These are phyloP conservation scores for Elaeis oleifera DNA, from an alignment of 202 grass and related monocot species.

Conservation along the genomic window DNA sequence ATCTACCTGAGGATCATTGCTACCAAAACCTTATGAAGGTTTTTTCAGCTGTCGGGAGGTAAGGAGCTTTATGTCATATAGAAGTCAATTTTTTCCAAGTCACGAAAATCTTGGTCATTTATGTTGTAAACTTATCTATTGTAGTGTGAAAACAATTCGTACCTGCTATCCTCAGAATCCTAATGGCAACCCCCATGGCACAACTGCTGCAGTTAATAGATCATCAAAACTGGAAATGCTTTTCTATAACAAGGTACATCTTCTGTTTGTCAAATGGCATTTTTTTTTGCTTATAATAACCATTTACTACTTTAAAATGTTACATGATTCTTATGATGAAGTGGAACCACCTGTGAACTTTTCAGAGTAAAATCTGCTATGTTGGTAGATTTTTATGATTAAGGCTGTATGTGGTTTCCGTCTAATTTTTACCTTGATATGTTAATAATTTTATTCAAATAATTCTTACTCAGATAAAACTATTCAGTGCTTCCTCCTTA, in stretches of 20 bases:
- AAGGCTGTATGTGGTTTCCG: too few species aligned
- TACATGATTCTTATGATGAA: too few species aligned
- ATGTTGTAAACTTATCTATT: constrained; percentile 8
- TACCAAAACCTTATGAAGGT: constrained; percentile 99
- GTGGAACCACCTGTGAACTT: too few species aligned
- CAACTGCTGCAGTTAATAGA: constrained; percentile 67
- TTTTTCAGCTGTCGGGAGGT: constrained; percentile 94
- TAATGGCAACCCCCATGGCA: constrained; percentile 33
- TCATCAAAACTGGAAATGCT: constrained; percentile 96
- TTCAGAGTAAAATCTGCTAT: too few species aligned
- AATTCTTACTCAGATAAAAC: too few species aligned
- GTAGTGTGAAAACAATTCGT: constrained; percentile 90
- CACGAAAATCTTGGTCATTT: too few species aligned
- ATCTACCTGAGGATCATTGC: constrained; percentile 97
- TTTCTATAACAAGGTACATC: constrained; percentile 89
- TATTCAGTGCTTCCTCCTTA: too few species aligned
- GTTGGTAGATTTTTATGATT: too few species aligned
- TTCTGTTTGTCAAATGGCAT: neutral
- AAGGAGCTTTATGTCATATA: constrained; percentile 4
- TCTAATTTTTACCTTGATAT: too few species aligned
- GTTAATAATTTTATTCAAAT: too few species aligned
- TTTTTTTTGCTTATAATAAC: neutral
- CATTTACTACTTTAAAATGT: neutral
- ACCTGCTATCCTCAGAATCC: constrained; percentile 93
- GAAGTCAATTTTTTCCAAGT: neutral